phyloP scores from a whole-genome alignment of 345 rosid genomes.

The Cardamine occulta region DNA sequence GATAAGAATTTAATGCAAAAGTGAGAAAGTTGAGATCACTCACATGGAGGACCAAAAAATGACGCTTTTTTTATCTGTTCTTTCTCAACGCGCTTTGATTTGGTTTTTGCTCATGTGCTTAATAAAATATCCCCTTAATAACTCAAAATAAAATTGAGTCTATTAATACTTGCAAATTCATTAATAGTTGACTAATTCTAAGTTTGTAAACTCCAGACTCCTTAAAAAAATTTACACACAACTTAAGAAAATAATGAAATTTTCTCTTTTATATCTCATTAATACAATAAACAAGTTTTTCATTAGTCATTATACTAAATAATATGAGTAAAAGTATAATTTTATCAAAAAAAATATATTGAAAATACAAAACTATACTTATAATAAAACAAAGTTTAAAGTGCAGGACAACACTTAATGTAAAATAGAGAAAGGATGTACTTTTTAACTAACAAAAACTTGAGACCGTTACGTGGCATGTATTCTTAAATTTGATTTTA shows the following conservation, averaged over 20 bases:
- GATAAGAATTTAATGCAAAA: slow-evolving; percentile 47
- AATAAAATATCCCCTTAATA: background rate
- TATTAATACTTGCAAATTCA: background rate
- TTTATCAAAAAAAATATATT: too few relatives aligned
- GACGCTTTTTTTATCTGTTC: slow-evolving; percentile 13
- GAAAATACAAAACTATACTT: too few relatives aligned
- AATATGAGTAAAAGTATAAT: too few relatives aligned
- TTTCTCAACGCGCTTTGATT: slow-evolving; percentile 39
- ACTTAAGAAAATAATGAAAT: too few relatives aligned
- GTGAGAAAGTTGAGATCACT: slow-evolving; percentile 46
- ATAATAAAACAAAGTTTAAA: too few relatives aligned
- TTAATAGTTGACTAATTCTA: slow-evolving; percentile 4
- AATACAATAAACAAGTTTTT: too few relatives aligned
- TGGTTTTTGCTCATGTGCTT: slow-evolving; percentile 21
- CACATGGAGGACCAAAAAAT: slow-evolving; percentile 47
- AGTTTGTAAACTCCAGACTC: background rate
- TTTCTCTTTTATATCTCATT: too few relatives aligned
- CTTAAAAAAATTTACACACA: too few relatives aligned
- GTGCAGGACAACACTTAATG: too few relatives aligned
- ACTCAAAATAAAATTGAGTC: background rate
- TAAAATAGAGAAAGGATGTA: too few relatives aligned
- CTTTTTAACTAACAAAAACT: background rate
- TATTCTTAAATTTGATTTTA: slow-evolving; percentile 7
- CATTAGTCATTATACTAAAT: too few relatives aligned
- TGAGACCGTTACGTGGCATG: slow-evolving; percentile 17